Percentiles rank a stretch among this genome's conserved stretches.
phyloP scores from a whole-genome alignment of 805 yeast genomes.

The Ogataea paradorogensis region DNA sequence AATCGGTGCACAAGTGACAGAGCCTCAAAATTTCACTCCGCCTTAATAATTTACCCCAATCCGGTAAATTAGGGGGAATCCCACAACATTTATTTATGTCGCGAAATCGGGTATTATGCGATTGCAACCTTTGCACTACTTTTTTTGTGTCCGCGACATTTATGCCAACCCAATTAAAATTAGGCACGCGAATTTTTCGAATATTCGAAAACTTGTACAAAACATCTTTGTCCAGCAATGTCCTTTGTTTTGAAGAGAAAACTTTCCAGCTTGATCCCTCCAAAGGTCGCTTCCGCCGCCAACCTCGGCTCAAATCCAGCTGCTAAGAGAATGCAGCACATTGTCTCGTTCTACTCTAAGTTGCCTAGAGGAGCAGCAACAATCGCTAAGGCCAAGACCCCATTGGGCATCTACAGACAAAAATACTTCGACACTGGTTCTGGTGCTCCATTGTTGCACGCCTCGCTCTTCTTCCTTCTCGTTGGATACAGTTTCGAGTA shows the following conservation, averaged over 20 bases:
- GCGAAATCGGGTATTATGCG: too few species aligned
- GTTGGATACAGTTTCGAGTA: conserved; percentile 91
- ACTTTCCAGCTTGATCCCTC: conserved; percentile 94
- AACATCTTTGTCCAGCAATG: conserved; percentile 41
- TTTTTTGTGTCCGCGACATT: conserved; percentile 1
- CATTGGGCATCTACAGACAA: conserved; percentile 76
- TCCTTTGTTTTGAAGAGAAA: conserved; percentile 88
- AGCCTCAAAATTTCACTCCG: neutral
- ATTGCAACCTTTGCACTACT: too few species aligned
- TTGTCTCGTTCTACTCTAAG: conserved; percentile 92
- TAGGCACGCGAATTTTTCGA: conserved; percentile 5
- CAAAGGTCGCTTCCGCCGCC: conserved; percentile 95
- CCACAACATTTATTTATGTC: neutral
- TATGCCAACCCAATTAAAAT: conserved; percentile 11
- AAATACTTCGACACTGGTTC: conserved; percentile 82
- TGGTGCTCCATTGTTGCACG: conserved; percentile 79
- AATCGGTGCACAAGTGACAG: neutral
- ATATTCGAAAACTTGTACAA: conserved; percentile 5
- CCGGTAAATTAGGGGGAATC: neutral
- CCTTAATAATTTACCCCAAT: neutral
- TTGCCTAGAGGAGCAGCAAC: conserved; percentile 93
- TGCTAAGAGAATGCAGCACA: conserved; percentile 94
- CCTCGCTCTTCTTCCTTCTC: conserved; percentile 61
- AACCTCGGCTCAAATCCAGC: conserved; percentile 94
- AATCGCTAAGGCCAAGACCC: conserved; percentile 63